Conservation (phyloP, 495 filamentous ascomycete genomes). For the Hyphodiscus hymeniophilus region DNA sequence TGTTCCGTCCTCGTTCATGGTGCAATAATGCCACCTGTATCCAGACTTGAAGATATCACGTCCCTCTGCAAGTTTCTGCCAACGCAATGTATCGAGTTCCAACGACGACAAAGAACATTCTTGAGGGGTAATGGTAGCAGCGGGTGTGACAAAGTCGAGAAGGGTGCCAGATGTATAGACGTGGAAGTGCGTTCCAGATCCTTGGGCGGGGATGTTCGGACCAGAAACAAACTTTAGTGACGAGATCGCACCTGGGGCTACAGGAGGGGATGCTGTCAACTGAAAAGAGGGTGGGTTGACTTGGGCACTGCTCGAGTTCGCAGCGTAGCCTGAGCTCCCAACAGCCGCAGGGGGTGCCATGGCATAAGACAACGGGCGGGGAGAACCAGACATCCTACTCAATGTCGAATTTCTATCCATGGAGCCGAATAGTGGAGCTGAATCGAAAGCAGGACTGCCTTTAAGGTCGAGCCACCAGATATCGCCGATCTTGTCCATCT, state of each 20-base stretch:
- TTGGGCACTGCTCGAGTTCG: slow-evolving; percentile 83
- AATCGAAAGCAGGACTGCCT: slow-evolving; percentile 75
- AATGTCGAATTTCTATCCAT: slow-evolving; percentile 37
- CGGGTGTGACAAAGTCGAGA: slow-evolving; percentile 88
- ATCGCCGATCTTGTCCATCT: slow-evolving; percentile 93
- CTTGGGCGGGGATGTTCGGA: slow-evolving; percentile 76
- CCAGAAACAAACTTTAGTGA: slow-evolving; percentile 84
- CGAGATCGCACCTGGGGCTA: slow-evolving; percentile 75
- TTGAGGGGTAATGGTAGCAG: slow-evolving; percentile 68
- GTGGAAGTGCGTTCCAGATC: slow-evolving; percentile 88
- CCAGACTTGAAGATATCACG: slow-evolving; percentile 80
- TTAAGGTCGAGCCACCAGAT: slow-evolving; percentile 96
- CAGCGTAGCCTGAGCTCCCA: slow-evolving; percentile 69
- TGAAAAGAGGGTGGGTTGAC: slow-evolving; percentile 62
- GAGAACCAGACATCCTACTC: slow-evolving; percentile 30
- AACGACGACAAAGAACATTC: slow-evolving; percentile 87
- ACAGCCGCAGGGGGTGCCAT: slow-evolving; percentile 31
- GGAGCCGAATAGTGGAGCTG: slow-evolving; percentile 58
- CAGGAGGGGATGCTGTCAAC: slow-evolving; percentile 60
- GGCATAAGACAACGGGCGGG: slow-evolving; percentile 18
- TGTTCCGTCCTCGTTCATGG: slow-evolving; percentile 83
- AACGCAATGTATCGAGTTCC: slow-evolving; percentile 76
- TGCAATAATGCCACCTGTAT: slow-evolving; percentile 97
- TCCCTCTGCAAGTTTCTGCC: slow-evolving; percentile 90
- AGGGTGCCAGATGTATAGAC: slow-evolving; percentile 88